A percentile compares a stretch with the other conserved stretches of the same genome.
Conservation (phyloP, 108 stramenopile species). For the Cyclotella sp. region DNA sequence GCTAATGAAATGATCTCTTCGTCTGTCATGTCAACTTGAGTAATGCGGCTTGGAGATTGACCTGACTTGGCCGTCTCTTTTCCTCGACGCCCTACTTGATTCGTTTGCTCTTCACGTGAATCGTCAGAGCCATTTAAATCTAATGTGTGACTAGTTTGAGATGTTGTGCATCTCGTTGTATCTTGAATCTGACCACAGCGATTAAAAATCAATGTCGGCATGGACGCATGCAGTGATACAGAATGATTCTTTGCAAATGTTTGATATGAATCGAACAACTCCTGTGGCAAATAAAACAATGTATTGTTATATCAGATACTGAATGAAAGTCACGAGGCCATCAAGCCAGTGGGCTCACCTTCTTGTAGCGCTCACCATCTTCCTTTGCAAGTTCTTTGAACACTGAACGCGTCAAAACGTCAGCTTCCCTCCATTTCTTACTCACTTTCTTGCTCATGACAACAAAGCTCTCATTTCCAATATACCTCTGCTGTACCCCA, state of each 20-base stretch:
- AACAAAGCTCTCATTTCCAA: background rate
- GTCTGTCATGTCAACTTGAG: background rate
- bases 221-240: too few species aligned
- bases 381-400: conserved; percentile 9
- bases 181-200: background rate
- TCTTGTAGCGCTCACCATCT: background rate
- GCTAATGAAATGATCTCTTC: conserved; percentile 8
- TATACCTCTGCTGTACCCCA: background rate
- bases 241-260: background rate
- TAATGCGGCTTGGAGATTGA: background rate
- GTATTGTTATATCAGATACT: too few species aligned
- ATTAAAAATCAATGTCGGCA: background rate
- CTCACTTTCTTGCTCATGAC: conserved; percentile 16
- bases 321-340: background rate
- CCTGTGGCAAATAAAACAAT: background rate
- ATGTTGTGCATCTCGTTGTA: background rate
- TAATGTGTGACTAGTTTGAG: background rate
- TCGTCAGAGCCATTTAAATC: background rate
- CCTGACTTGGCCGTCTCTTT: too few species aligned
- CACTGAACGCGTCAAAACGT: background rate
- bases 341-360: background rate
- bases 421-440: conserved; percentile 3
- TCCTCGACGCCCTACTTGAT: background rate
- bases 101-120: background rate
- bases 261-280: conserved; percentile 2